These are phyloP conservation scores for Clitoria ternatea DNA, from an alignment of 306 rosid species.

Conservation along the genomic window DNA sequence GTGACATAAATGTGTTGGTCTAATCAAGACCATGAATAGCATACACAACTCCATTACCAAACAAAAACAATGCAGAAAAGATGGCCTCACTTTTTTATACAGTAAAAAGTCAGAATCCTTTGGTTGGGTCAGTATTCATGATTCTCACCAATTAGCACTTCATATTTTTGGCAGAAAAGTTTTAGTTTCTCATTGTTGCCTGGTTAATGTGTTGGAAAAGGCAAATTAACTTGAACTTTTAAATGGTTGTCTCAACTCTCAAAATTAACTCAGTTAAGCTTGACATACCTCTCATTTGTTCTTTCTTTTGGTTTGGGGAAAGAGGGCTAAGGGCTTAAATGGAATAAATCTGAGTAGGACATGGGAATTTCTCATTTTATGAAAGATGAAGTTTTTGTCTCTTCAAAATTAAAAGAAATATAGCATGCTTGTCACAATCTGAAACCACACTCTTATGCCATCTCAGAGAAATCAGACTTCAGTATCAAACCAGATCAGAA, in stretches of 20 bases:
- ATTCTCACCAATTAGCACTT: neutral
- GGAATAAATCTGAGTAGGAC: neutral
- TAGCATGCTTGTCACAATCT: neutral
- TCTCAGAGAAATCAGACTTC: constrained; percentile 4
- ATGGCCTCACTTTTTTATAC: no score
- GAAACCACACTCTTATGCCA: neutral
- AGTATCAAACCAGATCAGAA: constrained; percentile 19
- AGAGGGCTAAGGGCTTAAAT: neutral
- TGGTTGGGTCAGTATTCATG: neutral
- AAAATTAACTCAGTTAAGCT: neutral
- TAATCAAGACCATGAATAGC: no score
- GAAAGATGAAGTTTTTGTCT: neutral
- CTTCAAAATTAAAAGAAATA: neutral
- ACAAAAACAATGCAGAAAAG: no score
- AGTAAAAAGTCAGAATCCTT: no score
- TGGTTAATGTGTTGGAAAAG: neutral
- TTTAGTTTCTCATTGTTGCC: neutral
- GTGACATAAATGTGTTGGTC: no score
- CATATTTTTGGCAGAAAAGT: neutral
- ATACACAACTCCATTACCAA: no score
- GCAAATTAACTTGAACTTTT: neutral
- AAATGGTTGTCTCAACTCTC: neutral
- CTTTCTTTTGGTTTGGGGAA: neutral
- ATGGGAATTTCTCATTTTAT: neutral
- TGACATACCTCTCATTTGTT: neutral